Evolutionary conservation across 2,329 filamentous ascomycete species (phyloP), one percentile per base, ranked within the genome.

Genomic region (Aspergillus ibericus): DNA sequence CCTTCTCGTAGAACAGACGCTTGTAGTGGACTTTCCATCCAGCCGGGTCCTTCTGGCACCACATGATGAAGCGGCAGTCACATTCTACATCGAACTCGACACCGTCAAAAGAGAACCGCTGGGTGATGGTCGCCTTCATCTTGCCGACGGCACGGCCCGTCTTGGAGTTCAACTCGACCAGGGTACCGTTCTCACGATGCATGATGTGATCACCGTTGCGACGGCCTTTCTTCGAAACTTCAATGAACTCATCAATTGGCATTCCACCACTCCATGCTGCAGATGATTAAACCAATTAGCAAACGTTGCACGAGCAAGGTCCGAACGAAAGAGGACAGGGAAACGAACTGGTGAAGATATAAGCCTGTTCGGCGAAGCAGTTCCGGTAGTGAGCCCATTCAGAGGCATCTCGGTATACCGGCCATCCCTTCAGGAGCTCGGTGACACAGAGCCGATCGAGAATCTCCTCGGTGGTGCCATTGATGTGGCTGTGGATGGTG

Each of bases 21-120:
- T 53, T 53, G 51, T 42, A 53, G 38, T 53, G 51, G 10, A 53
- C 51, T 38, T 53, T 53, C 51, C 51, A 53, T 3, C 51, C 51
- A 3, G 51, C 25, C 0, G 51, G 27, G 25, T 44, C 51, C 51
- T 53, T 53, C n/a, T 42, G 36, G 27, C 51, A 53, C 51, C 51
- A 53, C 51, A 53, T 53, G 38, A 53, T 53, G 10, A 53, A 53
- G 13, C 51, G 51, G 22, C 51, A 53, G 51, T 53, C 51, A 16
- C 51, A 53, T 44, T 53, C 51, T 8, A 53, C 51, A 25, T 53
- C 51, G 9, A 36, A 44, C 7, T 53, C 51, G 3, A 53, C 18
- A 9, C 51, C 51, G 7, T 53, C 36, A 13, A 53, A 53, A 0
- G 27, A 40, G 36, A 53, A 53, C 27, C 51, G 51, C 25, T 53